phyloP scores from a whole-genome alignment of 352 stramenopile genomes.

The Pelagophyceae sp. region DNA sequence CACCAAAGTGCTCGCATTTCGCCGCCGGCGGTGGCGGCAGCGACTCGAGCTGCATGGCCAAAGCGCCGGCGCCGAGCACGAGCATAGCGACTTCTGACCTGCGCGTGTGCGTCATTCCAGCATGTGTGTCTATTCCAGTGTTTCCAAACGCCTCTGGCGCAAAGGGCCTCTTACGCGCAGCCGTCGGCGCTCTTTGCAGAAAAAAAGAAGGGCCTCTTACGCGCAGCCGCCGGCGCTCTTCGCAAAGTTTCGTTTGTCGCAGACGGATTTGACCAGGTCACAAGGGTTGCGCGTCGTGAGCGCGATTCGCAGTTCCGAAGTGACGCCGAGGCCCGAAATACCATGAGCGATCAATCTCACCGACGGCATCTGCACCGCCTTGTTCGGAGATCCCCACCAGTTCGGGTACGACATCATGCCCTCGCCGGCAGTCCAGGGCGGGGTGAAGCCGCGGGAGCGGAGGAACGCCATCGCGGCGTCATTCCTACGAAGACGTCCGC shows the following conservation, averaged over 20 bases:
- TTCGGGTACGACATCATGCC: slow-evolving; percentile 17
- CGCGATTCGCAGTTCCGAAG: neutral
- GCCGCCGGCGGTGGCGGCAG: neutral
- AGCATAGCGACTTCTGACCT: slow-evolving; percentile 1
- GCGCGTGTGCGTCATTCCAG: no score
- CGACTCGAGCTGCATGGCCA: neutral
- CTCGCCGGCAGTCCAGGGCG: slow-evolving; percentile 6
- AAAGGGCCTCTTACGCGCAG: neutral
- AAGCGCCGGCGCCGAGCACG: neutral
- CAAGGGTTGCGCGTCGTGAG: neutral
- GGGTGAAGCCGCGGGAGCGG: neutral
- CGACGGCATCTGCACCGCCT: slow-evolving; percentile 8
- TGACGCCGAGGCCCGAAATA: neutral
- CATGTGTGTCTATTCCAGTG: no score
- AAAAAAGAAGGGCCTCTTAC: neutral
- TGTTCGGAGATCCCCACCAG: slow-evolving; percentile 17
- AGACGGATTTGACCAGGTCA: neutral
- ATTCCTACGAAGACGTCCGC: neutral
- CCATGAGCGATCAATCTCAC: neutral
- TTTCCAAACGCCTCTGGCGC: neutral
- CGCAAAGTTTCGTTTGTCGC: slow-evolving; percentile 19
- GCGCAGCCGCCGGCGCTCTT: neutral
- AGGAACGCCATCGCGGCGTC: slow-evolving; percentile 2
- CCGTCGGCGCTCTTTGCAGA: neutral
- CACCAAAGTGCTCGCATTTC: slow-evolving; percentile 10